Evolutionary conservation across 768 basidiomycete genomes (phyloP).

Genomic region (Serendipita vermifera): DNA sequence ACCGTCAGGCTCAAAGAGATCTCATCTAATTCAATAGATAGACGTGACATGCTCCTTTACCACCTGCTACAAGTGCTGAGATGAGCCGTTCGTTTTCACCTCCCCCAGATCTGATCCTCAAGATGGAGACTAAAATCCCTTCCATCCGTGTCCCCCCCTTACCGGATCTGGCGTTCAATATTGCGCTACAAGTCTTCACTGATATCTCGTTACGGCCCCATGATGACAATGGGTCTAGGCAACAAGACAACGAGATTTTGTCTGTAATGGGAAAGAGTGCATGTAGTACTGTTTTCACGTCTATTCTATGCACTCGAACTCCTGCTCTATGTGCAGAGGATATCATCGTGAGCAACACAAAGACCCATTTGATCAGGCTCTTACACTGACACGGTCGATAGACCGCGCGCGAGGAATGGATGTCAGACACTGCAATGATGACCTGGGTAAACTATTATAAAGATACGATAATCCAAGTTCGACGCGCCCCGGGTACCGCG

Average conservation of each 20-base stretch:
- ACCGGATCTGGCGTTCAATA: background rate
- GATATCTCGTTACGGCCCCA: slow-evolving; percentile 1
- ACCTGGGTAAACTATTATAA: slow-evolving; percentile 4
- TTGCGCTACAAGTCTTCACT: slow-evolving; percentile 3
- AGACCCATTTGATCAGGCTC: slow-evolving; percentile 1
- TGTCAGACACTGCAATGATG: background rate
- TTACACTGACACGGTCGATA: background rate
- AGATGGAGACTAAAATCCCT: background rate
- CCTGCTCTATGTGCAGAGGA: background rate
- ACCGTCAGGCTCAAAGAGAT: too few relatives aligned
- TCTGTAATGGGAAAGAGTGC: background rate
- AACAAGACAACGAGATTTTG: slow-evolving; percentile 3
- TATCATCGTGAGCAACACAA: background rate
- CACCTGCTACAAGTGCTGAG: too few relatives aligned
- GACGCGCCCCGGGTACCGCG: background rate
- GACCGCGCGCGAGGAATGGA: background rate
- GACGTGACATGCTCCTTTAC: slow-evolving; percentile 1
- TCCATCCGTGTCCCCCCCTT: background rate
- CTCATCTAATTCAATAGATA: too few relatives aligned
- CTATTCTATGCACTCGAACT: background rate
- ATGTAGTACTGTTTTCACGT: background rate
- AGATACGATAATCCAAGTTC: background rate
- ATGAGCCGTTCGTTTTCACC: too few relatives aligned
- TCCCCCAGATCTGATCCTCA: background rate
- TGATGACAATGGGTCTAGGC: background rate